These are phyloP conservation scores for Ballota nigra DNA, from an alignment of 257 asterid genomes.

Conservation along the genomic window DNA sequence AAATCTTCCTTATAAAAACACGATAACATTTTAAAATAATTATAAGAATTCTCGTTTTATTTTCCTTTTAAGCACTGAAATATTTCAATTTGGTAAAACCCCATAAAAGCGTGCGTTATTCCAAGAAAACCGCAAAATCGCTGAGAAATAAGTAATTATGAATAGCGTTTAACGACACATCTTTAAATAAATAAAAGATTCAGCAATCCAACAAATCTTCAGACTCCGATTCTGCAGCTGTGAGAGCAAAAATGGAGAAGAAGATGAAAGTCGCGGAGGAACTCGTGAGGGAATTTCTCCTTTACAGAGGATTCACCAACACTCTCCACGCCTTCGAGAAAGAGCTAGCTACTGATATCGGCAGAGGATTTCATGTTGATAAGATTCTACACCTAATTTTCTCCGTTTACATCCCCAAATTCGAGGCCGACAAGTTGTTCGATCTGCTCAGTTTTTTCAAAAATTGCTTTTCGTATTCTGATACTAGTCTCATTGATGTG, in stretches of 20 bases:
- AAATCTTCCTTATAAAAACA: no score
- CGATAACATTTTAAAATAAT: no score
- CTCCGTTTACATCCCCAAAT: slow-evolving; percentile 75
- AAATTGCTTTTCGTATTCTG: slow-evolving; percentile 64
- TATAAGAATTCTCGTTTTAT: no score
- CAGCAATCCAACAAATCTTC: background rate
- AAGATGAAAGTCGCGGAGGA: slow-evolving; percentile 89
- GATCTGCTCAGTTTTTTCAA: slow-evolving; percentile 66
- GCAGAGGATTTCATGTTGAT: slow-evolving; percentile 79
- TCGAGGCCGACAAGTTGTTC: slow-evolving; percentile 62
- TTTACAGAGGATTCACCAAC: slow-evolving; percentile 83
- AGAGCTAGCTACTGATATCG: slow-evolving; percentile 81
- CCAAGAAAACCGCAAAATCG: background rate
- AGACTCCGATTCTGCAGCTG: background rate
- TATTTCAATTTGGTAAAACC: no score
- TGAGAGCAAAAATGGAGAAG: slow-evolving; percentile 55
- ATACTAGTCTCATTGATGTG: slow-evolving; percentile 38
- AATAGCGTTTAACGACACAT: background rate
- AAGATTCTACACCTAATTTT: slow-evolving; percentile 82
- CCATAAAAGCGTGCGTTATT: background rate
- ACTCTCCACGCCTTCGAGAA: slow-evolving; percentile 74
- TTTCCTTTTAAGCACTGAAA: no score
- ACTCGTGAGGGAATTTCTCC: slow-evolving; percentile 76
- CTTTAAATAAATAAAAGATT: background rate
- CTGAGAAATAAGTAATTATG: background rate